These are phyloP conservation scores for Penicillium parvum DNA, from an alignment of 495 filamentous ascomycete species.

Conservation along the genomic window DNA sequence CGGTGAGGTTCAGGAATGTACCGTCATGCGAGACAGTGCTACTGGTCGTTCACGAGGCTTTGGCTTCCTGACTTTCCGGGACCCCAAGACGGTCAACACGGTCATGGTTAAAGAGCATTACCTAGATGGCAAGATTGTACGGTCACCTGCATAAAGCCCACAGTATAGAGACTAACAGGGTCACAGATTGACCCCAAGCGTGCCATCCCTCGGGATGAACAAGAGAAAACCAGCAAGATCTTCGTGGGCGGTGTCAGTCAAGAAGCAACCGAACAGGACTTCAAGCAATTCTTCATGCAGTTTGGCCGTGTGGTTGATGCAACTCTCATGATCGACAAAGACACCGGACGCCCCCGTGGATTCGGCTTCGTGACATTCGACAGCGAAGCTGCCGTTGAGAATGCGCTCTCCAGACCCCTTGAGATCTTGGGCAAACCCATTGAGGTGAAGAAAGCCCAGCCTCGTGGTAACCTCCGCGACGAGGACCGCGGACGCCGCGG, in stretches of 20 bases:
- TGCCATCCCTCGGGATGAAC: slow-evolving; percentile 94
- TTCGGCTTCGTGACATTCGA: slow-evolving; percentile 99
- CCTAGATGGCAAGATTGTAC: slow-evolving; percentile 95
- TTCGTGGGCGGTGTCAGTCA: slow-evolving; percentile 98
- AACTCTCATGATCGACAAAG: slow-evolving; percentile 99
- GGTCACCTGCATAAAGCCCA: slow-evolving; percentile 25
- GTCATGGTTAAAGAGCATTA: slow-evolving; percentile 99
- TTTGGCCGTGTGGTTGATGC: slow-evolving; percentile 96
- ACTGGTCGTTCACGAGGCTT: slow-evolving; percentile 93
- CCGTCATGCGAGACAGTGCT: slow-evolving; percentile 94
- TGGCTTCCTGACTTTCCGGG: slow-evolving; percentile 95
- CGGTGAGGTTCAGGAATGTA: slow-evolving; percentile 94
- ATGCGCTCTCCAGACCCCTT: slow-evolving; percentile 74
- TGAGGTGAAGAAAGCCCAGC: slow-evolving; percentile 97
- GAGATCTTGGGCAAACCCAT: slow-evolving; percentile 94
- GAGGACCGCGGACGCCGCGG: slow-evolving; percentile 64
- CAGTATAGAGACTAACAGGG: not conserved
- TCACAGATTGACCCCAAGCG: slow-evolving; percentile 88
- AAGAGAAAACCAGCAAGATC: slow-evolving; percentile 96
- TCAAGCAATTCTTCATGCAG: slow-evolving; percentile 92
- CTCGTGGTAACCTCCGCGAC: slow-evolving; percentile 88
- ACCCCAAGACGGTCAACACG: slow-evolving; percentile 94
- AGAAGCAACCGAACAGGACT: slow-evolving; percentile 92
- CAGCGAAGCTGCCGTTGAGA: slow-evolving; percentile 90
- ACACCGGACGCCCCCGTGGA: slow-evolving; percentile 89